phyloP scores from a whole-genome alignment of 805 yeast genomes.

The Blastobotrys robertii region DNA sequence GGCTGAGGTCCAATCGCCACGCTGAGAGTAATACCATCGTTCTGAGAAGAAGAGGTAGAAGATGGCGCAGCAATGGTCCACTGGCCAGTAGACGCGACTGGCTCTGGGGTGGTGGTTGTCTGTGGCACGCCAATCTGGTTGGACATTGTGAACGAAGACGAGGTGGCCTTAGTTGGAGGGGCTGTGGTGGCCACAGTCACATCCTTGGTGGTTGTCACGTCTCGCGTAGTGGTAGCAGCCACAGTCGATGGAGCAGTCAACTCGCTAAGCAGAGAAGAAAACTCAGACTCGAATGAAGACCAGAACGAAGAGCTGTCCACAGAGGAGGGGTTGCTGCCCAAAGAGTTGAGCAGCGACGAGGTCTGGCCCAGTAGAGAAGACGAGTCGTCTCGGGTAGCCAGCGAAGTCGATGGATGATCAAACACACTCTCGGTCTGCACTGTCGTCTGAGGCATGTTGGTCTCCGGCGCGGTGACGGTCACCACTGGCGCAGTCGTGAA shows the following conservation, averaged over 20 bases:
- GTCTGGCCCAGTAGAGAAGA: neutral
- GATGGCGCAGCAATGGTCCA: neutral
- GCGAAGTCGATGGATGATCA: neutral
- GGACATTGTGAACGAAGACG: too few species aligned
- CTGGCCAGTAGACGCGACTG: neutral
- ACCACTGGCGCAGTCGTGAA: too few species aligned
- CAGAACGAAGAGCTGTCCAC: neutral
- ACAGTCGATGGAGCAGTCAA: neutral
- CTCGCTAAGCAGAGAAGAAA: neutral
- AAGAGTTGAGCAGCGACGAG: neutral
- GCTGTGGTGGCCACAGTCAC: too few species aligned
- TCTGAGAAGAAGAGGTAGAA: neutral
- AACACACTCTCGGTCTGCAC: neutral
- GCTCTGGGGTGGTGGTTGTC: neutral
- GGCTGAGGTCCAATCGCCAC: too few species aligned
- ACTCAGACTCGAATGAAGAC: slow-evolving; percentile 1
- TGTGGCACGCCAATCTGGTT: too few species aligned
- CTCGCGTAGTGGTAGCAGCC: too few species aligned
- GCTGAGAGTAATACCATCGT: neutral
- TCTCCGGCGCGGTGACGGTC: neutral
- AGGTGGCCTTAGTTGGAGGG: too few species aligned
- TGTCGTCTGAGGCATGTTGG: neutral
- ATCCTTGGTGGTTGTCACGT: too few species aligned
- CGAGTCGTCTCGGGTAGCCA: neutral
- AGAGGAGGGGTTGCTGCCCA: neutral